Conservation (phyloP, 345 rosid genomes). For the Corchorus capsularis region DNA sequence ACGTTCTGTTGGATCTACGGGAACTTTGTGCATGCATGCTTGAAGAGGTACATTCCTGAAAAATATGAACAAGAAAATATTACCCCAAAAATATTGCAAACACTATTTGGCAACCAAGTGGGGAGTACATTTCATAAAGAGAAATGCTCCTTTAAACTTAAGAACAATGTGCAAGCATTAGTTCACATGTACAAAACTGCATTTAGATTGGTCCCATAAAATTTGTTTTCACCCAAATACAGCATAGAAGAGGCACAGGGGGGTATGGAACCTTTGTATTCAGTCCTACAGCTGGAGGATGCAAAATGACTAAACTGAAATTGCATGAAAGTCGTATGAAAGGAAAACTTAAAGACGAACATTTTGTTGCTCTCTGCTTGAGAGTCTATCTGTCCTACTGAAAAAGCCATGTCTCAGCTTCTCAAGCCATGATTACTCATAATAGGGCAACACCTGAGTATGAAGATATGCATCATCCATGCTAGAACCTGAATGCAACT, state of each 20-base stretch:
- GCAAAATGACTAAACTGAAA: background rate
- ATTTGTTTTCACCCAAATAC: background rate
- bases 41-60: constrained; percentile 75
- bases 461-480: background rate
- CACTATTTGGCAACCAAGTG: background rate
- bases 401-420: background rate
- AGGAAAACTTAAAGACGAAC: background rate
- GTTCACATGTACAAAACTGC: background rate
- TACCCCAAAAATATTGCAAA: background rate
- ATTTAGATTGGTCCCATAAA: background rate
- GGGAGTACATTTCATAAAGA: background rate
- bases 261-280: too few relatives aligned
- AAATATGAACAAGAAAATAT: constrained; percentile 16
- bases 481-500: background rate
- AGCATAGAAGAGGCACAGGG: background rate
- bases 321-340: background rate
- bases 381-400: background rate
- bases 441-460: background rate
- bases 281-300: background rate
- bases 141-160: constrained; percentile 4
- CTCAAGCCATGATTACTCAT: background rate
- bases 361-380: background rate
- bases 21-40: constrained; percentile 81
- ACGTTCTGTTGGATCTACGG: constrained; percentile 51
- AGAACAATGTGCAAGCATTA: background rate